phyloP scores from a whole-genome alignment of 192 early-diverging fungal genomes.

The Borealophlyctis nickersoniae region DNA sequence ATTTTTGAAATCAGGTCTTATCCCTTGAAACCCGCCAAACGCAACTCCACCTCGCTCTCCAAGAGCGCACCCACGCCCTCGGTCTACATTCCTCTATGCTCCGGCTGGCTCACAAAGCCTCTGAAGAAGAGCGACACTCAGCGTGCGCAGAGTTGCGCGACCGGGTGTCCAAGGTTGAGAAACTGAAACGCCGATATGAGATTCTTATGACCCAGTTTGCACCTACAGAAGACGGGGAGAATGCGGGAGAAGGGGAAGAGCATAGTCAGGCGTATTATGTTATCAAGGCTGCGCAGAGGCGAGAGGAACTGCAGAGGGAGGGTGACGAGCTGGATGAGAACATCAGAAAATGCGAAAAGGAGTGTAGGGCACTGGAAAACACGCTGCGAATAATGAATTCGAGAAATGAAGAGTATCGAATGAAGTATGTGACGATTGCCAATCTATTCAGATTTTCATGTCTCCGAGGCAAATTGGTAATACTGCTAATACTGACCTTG shows the following conservation, averaged over 20 bases:
- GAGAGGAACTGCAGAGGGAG: slow-evolving; percentile 58
- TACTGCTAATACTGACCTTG: neutral
- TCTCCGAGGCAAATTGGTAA: neutral
- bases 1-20: slow-evolving; percentile 46
- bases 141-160: slow-evolving; percentile 58
- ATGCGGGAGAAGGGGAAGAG: slow-evolving; percentile 48
- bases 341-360: slow-evolving; percentile 58
- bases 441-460: no score
- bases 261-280: slow-evolving; percentile 62
- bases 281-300: slow-evolving; percentile 54
- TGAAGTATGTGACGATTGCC: slow-evolving; percentile 54
- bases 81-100: slow-evolving; percentile 60
- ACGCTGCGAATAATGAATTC: slow-evolving; percentile 60
- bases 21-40: slow-evolving; percentile 52
- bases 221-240: slow-evolving; percentile 19
- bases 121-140: slow-evolving; percentile 54
- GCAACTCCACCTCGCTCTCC: slow-evolving; percentile 51
- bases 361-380: slow-evolving; percentile 63
- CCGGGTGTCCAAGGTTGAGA: slow-evolving; percentile 55
- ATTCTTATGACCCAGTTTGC: slow-evolving; percentile 63
- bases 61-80: slow-evolving; percentile 61
- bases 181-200: slow-evolving; percentile 56
- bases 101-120: slow-evolving; percentile 47
- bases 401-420: slow-evolving; percentile 54
- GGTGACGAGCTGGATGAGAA: slow-evolving; percentile 60